A percentile compares a stretch with the other conserved stretches of the same genome.
Evolutionary conservation across 2,329 filamentous ascomycete genomes (phyloP).

Genomic region (Sclerotinia subarctica): DNA sequence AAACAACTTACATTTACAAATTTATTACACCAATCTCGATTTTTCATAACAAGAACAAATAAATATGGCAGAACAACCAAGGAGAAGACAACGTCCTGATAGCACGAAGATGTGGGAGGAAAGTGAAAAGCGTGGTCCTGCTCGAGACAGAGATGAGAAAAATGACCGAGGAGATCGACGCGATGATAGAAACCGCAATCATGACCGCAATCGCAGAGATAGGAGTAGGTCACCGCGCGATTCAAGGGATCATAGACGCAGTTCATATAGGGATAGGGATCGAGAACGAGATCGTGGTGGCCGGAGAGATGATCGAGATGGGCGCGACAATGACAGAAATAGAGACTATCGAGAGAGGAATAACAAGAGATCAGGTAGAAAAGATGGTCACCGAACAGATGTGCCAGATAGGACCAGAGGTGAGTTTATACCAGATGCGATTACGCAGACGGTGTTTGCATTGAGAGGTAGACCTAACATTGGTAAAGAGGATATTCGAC

Average conservation of each 20-base stretch:
- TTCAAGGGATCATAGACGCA: slow-evolving; percentile 25
- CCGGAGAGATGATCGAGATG: slow-evolving; percentile 30
- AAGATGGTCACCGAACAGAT: slow-evolving; percentile 9
- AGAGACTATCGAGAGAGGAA: slow-evolving; percentile 26
- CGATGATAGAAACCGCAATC: slow-evolving; percentile 36
- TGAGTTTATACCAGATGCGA: slow-evolving; percentile 13
- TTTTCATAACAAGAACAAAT: background rate
- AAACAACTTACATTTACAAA: background rate
- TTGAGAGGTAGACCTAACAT: slow-evolving; percentile 21
- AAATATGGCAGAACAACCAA: slow-evolving; percentile 51
- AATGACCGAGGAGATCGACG: slow-evolving; percentile 40
- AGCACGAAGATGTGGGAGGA: slow-evolving; percentile 62
- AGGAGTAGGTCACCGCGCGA: slow-evolving; percentile 35
- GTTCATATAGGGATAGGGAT: slow-evolving; percentile 40
- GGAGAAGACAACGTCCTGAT: slow-evolving; percentile 52
- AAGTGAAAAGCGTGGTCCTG: slow-evolving; percentile 34
- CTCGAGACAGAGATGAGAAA: slow-evolving; percentile 42
- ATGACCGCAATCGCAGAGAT: slow-evolving; percentile 40
- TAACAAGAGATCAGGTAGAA: slow-evolving; percentile 27
- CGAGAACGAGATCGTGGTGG: slow-evolving; percentile 37
- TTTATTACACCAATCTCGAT: background rate
- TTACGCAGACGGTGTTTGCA: slow-evolving; percentile 17
- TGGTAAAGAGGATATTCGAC: slow-evolving; percentile 3
- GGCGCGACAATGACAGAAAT: slow-evolving; percentile 27
- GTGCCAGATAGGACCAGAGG: slow-evolving; percentile 21